Evolutionary conservation across 441 rosid species (phyloP), one percentile per base, ranked within the genome.

Genomic region (Iberis amara): DNA sequence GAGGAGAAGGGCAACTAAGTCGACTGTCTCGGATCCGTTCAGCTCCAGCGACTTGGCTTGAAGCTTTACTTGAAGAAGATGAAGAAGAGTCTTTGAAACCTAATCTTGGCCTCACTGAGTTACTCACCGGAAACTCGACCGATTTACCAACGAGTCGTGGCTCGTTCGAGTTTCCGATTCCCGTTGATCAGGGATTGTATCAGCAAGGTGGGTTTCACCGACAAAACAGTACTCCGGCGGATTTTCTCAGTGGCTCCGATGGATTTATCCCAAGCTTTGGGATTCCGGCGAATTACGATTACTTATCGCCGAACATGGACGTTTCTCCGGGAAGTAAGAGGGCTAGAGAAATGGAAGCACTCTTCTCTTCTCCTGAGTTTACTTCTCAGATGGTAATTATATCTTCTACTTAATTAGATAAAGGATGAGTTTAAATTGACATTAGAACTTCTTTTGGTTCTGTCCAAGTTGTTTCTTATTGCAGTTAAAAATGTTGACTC

Each of bases 41-140:
- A 14, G 91, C 85, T 53, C 91, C 91, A 7, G 73, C 82, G 24
- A 64, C 79, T 23, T 83, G 91, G 91, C 68, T 83, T 14, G 85
- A 79, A 54, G 77, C 81, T 1, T 79, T 83, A 21, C 73, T 83
- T 4, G 91, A 79, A 36, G 85, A 76, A 50, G 87, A 74, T 47
- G 84, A 71, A 26, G 89, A 75, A 56, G 85, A 80, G 60, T 80
- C 80, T 3, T 58, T 83, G 39, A 80, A 76, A 68, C 77, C 77
- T 9, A 72, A 55, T 66, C 87, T 76, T 48, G 69, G 72, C 50
- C 66, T 83, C 61, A 80, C 85, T 13, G 81, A 83, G 69, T 55
- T 83, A 14, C 59, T 54, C 28, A 54, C 59, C 11, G 47, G 39
- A 30, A 54, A 54, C 59, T 40, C 59, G n/a, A 1, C 28, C 28